Conservation (phyloP, 1,139 yeast genomes). For the Hemisphaericaspora xylanilytica region DNA sequence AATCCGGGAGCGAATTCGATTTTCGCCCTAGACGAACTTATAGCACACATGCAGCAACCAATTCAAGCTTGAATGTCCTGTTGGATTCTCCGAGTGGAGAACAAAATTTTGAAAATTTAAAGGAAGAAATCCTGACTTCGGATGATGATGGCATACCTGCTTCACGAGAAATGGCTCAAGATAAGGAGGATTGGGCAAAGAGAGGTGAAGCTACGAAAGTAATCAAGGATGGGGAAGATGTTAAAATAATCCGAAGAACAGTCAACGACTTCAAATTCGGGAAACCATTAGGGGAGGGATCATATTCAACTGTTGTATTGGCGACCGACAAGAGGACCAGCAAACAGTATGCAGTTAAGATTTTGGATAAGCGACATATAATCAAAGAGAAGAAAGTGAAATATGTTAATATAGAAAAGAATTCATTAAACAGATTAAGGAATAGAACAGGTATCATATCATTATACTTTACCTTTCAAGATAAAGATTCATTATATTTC, state of each 20-base stretch:
- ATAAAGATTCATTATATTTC: conserved; percentile 80
- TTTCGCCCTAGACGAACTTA: conserved; percentile 16
- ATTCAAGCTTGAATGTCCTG: conserved; percentile 39
- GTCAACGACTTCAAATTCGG: conserved; percentile 89
- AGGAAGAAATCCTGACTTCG: conserved; percentile 15
- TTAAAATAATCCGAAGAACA: conserved; percentile 48
- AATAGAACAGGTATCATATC: conserved; percentile 74
- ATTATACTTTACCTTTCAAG: conserved; percentile 90
- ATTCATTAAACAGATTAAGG: conserved; percentile 81
- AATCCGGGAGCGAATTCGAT: conserved; percentile 28
- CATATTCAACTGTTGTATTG: conserved; percentile 88
- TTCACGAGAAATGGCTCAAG: conserved; percentile 5
- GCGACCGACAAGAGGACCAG: conserved; percentile 78
- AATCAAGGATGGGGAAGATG: conserved; percentile 15
- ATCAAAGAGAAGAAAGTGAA: conserved; percentile 93
- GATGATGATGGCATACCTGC: conserved; percentile 8
- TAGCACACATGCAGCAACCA: conserved; percentile 27
- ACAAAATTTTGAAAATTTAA: conserved; percentile 10
- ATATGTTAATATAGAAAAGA: conserved; percentile 94
- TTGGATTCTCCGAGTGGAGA: conserved; percentile 30
- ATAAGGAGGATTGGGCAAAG: conserved; percentile 28
- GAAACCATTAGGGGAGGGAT: conserved; percentile 88
- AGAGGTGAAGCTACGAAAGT: conserved; percentile 39
- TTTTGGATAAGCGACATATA: conserved; percentile 88
- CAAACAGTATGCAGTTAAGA: conserved; percentile 82